A percentile compares a stretch with the other conserved stretches of the same genome.
These are phyloP conservation scores for Cyberlindnera xylosilytica DNA, from an alignment of 805 yeast genomes.

Conservation along the genomic window DNA sequence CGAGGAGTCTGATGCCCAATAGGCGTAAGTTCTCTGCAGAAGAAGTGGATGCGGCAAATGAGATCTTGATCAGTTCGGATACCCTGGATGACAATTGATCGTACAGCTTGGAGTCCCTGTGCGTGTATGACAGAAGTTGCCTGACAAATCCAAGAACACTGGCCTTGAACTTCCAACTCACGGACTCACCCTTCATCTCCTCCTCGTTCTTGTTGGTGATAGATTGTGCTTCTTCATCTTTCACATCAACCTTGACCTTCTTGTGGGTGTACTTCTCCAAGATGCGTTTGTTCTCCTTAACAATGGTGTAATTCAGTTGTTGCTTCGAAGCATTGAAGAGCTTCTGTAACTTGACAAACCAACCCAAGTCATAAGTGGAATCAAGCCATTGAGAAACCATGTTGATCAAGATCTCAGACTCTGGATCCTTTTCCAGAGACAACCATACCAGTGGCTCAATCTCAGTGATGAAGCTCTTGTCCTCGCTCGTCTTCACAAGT, in stretches of 20 bases:
- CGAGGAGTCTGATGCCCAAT: conserved; percentile 64
- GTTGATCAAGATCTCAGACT: conserved; percentile 39
- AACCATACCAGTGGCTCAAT: conserved; percentile 61
- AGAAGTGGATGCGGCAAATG: conserved; percentile 80
- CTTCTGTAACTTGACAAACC: conserved; percentile 57
- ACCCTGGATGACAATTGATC: conserved; percentile 42
- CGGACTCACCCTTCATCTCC: conserved; percentile 42
- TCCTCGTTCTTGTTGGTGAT: conserved; percentile 30
- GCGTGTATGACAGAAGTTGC: conserved; percentile 39
- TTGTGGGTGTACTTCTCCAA: conserved; percentile 35
- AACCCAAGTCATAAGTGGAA: conserved; percentile 42
- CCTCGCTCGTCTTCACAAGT: conserved; percentile 52
- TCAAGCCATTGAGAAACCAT: conserved; percentile 62
- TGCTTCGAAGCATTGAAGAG: conserved; percentile 44
- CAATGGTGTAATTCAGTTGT: conserved; percentile 38
- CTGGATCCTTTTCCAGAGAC: conserved; percentile 44
- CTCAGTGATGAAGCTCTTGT: conserved; percentile 39
- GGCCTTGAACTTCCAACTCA: conserved; percentile 54
- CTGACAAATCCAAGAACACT: conserved; percentile 43
- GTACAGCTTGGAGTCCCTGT: conserved; percentile 36
- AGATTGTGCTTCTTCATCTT: conserved; percentile 47
- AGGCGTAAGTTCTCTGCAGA: conserved; percentile 57
- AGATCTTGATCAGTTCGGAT: conserved; percentile 67
- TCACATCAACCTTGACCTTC: conserved; percentile 34
- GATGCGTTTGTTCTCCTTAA: conserved; percentile 39